Evolutionary conservation across 73 alveolate genomes (phyloP).

Genomic region (Symbiodinium pilosum): DNA sequence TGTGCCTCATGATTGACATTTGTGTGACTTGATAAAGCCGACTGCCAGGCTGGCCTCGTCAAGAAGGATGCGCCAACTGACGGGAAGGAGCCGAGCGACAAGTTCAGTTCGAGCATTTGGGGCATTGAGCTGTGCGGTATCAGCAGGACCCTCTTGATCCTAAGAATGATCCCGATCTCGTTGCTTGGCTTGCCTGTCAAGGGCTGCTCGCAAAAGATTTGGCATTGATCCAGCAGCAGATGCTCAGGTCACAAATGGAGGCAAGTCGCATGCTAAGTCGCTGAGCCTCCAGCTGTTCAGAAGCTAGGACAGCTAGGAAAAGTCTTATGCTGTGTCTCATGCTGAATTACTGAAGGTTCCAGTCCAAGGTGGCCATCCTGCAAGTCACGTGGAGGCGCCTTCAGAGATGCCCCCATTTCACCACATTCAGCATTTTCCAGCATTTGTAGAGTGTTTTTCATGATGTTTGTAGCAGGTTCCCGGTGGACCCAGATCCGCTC

Average conservation of each 20-base stretch:
- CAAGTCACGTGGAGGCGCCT: constrained; percentile 77
- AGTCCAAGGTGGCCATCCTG: constrained; percentile 38
- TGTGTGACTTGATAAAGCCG: too few species aligned
- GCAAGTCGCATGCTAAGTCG: not conserved
- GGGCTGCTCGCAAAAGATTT: not conserved
- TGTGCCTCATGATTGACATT: too few species aligned
- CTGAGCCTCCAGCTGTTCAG: not conserved
- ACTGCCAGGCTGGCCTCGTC: not conserved
- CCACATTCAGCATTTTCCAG: not conserved
- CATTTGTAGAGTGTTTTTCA: not conserved
- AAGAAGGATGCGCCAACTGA: not conserved
- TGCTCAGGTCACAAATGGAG: not conserved
- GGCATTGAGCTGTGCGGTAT: too few species aligned
- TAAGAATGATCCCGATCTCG: constrained; percentile 39
- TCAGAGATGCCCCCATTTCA: too few species aligned
- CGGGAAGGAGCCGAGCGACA: not conserved
- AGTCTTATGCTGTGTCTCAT: too few species aligned
- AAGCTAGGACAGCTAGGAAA: too few species aligned
- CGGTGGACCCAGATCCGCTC: constrained; percentile 38
- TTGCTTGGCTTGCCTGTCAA: not conserved
- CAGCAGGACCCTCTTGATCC: constrained; percentile 9
- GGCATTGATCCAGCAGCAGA: not conserved
- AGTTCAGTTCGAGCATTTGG: too few species aligned
- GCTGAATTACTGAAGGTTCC: constrained; percentile 17
- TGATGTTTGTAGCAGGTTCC: constrained; percentile 19